Percentiles rank a stretch among this genome's conserved stretches.
Conservation (phyloP, 345 rosid genomes). For the Salix caprea region DNA sequence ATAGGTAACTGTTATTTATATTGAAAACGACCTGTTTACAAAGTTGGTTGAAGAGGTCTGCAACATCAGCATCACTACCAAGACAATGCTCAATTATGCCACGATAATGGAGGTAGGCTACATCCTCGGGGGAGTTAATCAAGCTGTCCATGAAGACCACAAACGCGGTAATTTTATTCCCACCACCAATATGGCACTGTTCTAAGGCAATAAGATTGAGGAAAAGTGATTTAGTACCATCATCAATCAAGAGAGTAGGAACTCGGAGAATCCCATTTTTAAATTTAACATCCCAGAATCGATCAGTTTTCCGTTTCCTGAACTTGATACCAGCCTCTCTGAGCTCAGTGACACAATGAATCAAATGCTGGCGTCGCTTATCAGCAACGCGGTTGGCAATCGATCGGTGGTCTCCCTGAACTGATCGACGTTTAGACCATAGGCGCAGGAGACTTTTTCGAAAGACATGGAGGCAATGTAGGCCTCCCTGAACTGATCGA, state of each 20-base stretch:
- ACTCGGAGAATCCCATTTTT: conserved; percentile 60
- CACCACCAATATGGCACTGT: conserved; percentile 71
- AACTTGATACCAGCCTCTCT: conserved; percentile 73
- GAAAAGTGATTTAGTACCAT: conserved; percentile 85
- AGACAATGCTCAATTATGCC: conserved; percentile 85
- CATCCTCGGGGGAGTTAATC: conserved; percentile 75
- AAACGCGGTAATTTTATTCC: conserved; percentile 72
- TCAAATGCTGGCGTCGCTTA: no score
- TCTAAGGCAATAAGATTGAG: conserved; percentile 80
- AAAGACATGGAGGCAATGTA: no score
- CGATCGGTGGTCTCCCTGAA: no score
- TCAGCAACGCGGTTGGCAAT: no score
- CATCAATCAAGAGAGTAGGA: conserved; percentile 73
- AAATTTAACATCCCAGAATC: conserved; percentile 87
- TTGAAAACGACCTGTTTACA: conserved; percentile 84
- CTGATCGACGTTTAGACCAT: no score
- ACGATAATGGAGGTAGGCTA: conserved; percentile 65
- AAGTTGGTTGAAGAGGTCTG: conserved; percentile 75
- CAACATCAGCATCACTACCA: conserved; percentile 80
- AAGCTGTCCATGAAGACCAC: conserved; percentile 82
- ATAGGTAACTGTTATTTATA: conserved; percentile 60
- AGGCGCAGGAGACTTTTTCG: no score
- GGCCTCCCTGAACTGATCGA: not conserved
- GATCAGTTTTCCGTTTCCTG: conserved; percentile 62
- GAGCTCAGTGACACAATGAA: conserved; percentile 70